Evolutionary conservation across 805 yeast species (phyloP).

Genomic region (Blastobotrys peoriensis): DNA sequence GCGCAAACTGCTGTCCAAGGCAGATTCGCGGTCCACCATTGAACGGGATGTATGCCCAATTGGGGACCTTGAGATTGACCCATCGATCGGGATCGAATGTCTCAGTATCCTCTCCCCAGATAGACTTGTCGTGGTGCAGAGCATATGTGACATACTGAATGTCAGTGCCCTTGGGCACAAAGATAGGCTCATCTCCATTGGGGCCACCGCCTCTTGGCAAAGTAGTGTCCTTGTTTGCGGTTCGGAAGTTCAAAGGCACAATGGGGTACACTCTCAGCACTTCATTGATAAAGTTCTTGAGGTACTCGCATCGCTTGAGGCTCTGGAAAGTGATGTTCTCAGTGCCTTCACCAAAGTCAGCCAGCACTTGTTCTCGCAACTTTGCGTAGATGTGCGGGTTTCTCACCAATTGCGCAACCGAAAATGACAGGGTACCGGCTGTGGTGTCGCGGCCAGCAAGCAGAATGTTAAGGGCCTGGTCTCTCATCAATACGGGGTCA

Average conservation of each 20-base stretch:
- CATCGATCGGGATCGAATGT: conserved; percentile 41
- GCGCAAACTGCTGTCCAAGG: conserved; percentile 46
- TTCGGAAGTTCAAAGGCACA: conserved; percentile 41
- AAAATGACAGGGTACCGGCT: conserved; percentile 40
- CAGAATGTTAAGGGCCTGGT: conserved; percentile 42
- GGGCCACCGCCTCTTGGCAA: conserved; percentile 44
- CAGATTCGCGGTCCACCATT: conserved; percentile 48
- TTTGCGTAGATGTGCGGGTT: conserved; percentile 35
- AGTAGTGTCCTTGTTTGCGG: conserved; percentile 37
- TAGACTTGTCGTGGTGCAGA: conserved; percentile 35
- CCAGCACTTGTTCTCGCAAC: conserved; percentile 28
- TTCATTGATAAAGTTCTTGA: conserved; percentile 40
- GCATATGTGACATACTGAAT: conserved; percentile 33
- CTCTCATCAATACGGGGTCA: conserved; percentile 39
- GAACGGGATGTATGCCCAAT: conserved; percentile 44
- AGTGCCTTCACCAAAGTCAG: conserved; percentile 20
- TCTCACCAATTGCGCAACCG: conserved; percentile 37
- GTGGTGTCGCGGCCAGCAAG: conserved; percentile 49
- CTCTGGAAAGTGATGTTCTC: conserved; percentile 34
- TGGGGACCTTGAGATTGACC: conserved; percentile 30
- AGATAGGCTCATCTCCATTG: conserved; percentile 31
- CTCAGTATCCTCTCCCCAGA: conserved; percentile 38
- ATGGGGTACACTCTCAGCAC: conserved; percentile 41
- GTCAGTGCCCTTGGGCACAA: conserved; percentile 35
- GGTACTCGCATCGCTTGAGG: conserved; percentile 38